A percentile compares a stretch with the other conserved stretches of the same genome.
phyloP scores from a whole-genome alignment of 2,329 filamentous ascomycete genomes.

The Cladosporium sp. region DNA sequence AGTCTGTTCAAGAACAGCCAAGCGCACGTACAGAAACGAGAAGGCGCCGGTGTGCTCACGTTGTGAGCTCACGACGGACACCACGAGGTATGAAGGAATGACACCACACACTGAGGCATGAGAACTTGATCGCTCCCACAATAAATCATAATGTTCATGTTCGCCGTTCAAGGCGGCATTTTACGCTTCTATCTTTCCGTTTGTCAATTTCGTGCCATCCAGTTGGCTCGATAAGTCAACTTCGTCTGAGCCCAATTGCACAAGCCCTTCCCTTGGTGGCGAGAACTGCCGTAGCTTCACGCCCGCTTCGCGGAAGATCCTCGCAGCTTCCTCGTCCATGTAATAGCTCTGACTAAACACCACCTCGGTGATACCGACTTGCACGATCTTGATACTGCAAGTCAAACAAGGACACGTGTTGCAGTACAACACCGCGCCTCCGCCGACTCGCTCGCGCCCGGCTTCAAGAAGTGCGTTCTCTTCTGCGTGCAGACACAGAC shows the following conservation, averaged over 20 bases:
- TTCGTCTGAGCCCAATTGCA: slow-evolving; percentile 11
- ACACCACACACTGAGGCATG: neutral
- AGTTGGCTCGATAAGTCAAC: neutral
- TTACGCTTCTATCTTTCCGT: neutral
- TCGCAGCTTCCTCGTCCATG: slow-evolving; percentile 77
- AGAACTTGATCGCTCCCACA: neutral
- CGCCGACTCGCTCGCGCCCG: slow-evolving; percentile 80
- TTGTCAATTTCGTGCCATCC: neutral
- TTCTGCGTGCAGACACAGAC: slow-evolving; percentile 94
- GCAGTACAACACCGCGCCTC: slow-evolving; percentile 68
- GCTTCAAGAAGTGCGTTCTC: slow-evolving; percentile 96
- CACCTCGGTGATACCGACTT: slow-evolving; percentile 92
- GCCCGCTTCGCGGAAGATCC: slow-evolving; percentile 77
- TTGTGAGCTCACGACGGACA: neutral
- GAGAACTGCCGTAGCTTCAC: slow-evolving; percentile 83
- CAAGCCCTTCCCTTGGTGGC: slow-evolving; percentile 46
- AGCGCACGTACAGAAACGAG: slow-evolving; percentile 64
- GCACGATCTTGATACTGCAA: slow-evolving; percentile 96
- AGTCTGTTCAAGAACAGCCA: slow-evolving; percentile 92
- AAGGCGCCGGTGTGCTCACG: slow-evolving; percentile 10
- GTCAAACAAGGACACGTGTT: slow-evolving; percentile 83
- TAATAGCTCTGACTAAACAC: slow-evolving; percentile 92
- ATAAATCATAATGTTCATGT: neutral
- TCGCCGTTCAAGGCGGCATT: neutral
- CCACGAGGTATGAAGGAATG: slow-evolving; percentile 1